These are phyloP conservation scores for Alternaria ethzedia DNA, from an alignment of 2,329 filamentous ascomycete species.

Conservation along the genomic window DNA sequence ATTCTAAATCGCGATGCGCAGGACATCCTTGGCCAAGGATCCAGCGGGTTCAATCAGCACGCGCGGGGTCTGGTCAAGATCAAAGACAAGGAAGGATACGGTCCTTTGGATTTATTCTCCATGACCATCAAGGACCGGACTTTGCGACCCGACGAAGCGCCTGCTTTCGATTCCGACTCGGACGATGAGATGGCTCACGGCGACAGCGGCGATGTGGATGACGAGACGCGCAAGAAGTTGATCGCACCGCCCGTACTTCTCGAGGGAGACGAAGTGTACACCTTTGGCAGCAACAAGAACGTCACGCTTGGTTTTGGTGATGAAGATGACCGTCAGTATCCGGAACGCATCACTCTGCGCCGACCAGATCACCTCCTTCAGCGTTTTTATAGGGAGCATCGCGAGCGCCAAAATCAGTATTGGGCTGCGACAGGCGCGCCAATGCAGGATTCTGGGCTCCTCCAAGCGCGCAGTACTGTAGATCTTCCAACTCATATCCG, in stretches of 20 bases:
- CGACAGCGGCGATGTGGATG: constrained; percentile 52
- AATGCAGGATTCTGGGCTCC: constrained; percentile 24
- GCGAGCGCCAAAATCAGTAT: constrained; percentile 55
- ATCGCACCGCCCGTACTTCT: constrained; percentile 49
- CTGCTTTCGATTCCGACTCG: constrained; percentile 56
- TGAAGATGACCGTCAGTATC: constrained; percentile 91
- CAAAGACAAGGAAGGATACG: constrained; percentile 93
- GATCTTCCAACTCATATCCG: constrained; percentile 76
- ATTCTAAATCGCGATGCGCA: constrained; percentile 79
- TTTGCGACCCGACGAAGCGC: constrained; percentile 54
- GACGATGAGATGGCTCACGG: constrained; percentile 57
- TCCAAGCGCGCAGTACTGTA: constrained; percentile 47
- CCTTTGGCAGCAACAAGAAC: constrained; percentile 97
- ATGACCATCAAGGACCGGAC: constrained; percentile 82
- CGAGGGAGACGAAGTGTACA: constrained; percentile 83
- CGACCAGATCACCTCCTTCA: constrained; percentile 79
- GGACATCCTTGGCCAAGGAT: constrained; percentile 67
- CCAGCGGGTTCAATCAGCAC: constrained; percentile 64
- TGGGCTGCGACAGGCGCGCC: constrained; percentile 47
- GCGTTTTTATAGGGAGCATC: constrained; percentile 73
- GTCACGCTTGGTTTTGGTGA: constrained; percentile 92
- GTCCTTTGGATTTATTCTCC: constrained; percentile 91
- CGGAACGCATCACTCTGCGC: constrained; percentile 78
- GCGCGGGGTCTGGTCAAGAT: constrained; percentile 85
- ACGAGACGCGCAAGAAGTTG: constrained; percentile 31